Percentiles rank a stretch among this genome's conserved stretches.
Conservation (phyloP, 164 flowering plant species). For the Stephania japonica region DNA sequence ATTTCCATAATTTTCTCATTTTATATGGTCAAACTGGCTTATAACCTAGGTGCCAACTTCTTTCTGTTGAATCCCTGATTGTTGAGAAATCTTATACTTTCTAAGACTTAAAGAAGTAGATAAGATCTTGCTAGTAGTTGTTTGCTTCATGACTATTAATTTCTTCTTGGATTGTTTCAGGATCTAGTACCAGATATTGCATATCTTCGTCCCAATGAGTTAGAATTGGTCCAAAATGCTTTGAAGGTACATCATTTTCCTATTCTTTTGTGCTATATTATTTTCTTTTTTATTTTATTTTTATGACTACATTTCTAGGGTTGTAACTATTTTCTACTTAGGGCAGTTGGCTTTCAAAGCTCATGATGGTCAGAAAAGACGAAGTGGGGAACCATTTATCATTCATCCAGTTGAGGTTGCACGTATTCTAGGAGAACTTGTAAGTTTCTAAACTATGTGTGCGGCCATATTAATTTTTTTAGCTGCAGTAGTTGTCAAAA, state of each 20-base stretch:
- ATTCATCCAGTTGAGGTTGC: constrained; percentile 99
- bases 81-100: neutral
- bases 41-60: neutral
- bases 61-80: neutral
- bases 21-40: neutral
- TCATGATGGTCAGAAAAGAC: constrained; percentile 96
- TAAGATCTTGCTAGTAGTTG: neutral
- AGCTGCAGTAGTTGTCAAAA: neutral
- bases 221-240: constrained; percentile 65
- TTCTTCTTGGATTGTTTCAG: constrained; percentile 30
- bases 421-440: constrained; percentile 92
- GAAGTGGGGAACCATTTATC: constrained; percentile 99
- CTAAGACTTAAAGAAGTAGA: neutral
- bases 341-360: constrained; percentile 95
- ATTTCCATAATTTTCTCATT: neutral
- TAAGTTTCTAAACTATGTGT: constrained; percentile 31
- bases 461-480: constrained; percentile 1
- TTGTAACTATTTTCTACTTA: constrained; percentile 11
- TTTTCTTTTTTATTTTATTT: neutral
- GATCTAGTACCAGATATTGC: constrained; percentile 71
- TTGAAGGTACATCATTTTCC: constrained; percentile 49
- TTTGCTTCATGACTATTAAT: neutral
- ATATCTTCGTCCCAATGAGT: constrained; percentile 65
- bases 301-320: neutral
- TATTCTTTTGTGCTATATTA: neutral